Evolutionary conservation across 202 grass and related monocot species (phyloP), one percentile per base, ranked within the genome.

Genomic region (Miscanthus sacchariflorus): DNA sequence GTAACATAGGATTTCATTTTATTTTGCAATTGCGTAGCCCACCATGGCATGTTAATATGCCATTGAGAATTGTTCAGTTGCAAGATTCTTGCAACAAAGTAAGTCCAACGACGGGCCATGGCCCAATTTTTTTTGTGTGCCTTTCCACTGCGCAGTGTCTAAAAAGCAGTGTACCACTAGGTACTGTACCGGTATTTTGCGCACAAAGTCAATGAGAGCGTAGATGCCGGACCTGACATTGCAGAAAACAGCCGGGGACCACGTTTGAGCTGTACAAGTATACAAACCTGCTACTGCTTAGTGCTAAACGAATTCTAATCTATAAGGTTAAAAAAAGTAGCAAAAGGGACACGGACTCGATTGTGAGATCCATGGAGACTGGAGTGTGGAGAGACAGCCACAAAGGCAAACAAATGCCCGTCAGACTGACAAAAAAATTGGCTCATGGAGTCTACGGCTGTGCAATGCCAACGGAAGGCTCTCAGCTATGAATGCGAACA

Each of bases 101-200:
- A 72, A 72, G 72, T 49, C 72, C 38, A 72, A 82, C 25, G 36
- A 6, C 24, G 45, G 61, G 36, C 4, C 17, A 18, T 9, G 25
- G 67, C 23, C 56, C 45, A 45, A 19, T n/a, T 71, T 6, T 39
- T 45, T 42, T 70, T 4, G 43, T 59, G 46, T 68, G 78, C 70
- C 69, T 64, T 72, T 77, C 68, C 43, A 30, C 36, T 70, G 68
- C 12, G 10, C 74, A 70, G 8, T 39, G 73, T 89, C 73, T 86
- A 67, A 92, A 92, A 92, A 89, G 87, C 12, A 83, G 85, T 0
- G 85, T 74, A 59, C 77, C 66, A 72, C 65, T 79, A 84, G 28
- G 17, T 15, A 23, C 56, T 61, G 56, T 68, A 70, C 40, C 36
- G 36, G 50, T 33, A 52, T 83, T 92, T 82, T 24, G 68, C 11